A percentile compares a stretch with the other conserved stretches of the same genome.
Evolutionary conservation across 1,284 basidiomycete species (phyloP).

Genomic region (Leccinum proximum): DNA sequence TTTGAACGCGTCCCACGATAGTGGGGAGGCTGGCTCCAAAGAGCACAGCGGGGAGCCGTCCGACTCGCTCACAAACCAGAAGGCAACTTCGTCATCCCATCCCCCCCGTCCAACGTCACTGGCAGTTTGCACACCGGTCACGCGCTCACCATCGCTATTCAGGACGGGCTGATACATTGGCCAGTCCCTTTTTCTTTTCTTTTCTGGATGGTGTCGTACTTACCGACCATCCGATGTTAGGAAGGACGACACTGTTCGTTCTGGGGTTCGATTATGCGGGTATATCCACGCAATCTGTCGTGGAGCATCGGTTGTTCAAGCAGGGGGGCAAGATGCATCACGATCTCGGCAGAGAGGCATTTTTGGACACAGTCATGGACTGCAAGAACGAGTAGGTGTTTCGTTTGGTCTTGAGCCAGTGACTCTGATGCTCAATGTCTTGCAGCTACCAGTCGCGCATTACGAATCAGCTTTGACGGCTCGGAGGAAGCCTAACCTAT

Average conservation of each 20-base stretch:
- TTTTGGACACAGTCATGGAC: slow-evolving; percentile 90
- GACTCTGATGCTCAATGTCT: slow-evolving; percentile 10
- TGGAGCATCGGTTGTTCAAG: slow-evolving; percentile 93
- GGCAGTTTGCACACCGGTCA: slow-evolving; percentile 97
- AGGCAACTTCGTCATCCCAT: slow-evolving; percentile 83
- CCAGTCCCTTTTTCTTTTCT: slow-evolving; percentile 31
- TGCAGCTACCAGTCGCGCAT: slow-evolving; percentile 87
- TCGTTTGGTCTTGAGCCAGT: not conserved
- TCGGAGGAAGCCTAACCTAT: slow-evolving; percentile 87
- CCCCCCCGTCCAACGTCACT: slow-evolving; percentile 95
- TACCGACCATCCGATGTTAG: slow-evolving; percentile 84
- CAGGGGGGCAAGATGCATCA: slow-evolving; percentile 83
- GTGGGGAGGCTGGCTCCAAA: no score
- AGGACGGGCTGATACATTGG: slow-evolving; percentile 91
- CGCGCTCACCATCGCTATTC: slow-evolving; percentile 90
- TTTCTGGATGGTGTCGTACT: not conserved
- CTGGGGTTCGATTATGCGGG: slow-evolving; percentile 99
- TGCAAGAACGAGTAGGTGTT: slow-evolving; percentile 92
- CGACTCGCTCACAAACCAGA: slow-evolving; percentile 44
- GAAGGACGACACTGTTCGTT: slow-evolving; percentile 87
- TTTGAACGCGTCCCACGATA: no score
- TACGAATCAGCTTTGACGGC: slow-evolving; percentile 84
- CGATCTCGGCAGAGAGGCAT: slow-evolving; percentile 92
- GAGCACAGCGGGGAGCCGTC: no score
- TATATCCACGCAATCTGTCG: slow-evolving; percentile 98